Percentiles rank a stretch among this genome's conserved stretches.
phyloP scores from a whole-genome alignment of 495 filamentous ascomycete species.

The Immersiella caudata region DNA sequence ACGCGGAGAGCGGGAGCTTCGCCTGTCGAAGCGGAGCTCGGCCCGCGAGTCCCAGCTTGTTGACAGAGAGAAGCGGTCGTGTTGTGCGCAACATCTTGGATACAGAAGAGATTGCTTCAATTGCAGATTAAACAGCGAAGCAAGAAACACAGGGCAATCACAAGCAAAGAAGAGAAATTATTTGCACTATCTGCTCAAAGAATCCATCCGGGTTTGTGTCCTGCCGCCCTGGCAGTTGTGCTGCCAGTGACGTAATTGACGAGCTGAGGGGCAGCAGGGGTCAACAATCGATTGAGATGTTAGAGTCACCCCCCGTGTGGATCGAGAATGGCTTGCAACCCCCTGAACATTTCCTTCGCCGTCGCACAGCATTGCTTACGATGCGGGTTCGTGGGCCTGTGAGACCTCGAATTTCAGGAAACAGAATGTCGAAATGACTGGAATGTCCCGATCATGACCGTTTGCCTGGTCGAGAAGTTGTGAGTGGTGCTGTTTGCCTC shows the following conservation, averaged over 20 bases:
- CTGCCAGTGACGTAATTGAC: constrained; percentile 16
- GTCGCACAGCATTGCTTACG: too few relatives aligned
- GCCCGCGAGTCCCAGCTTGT: constrained; percentile 17
- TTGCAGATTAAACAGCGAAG: neutral
- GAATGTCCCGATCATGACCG: too few relatives aligned
- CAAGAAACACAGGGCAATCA: neutral
- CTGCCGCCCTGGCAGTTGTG: neutral
- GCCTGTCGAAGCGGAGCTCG: constrained; percentile 11
- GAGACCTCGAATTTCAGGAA: too few relatives aligned
- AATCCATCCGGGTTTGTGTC: neutral
- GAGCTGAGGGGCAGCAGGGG: neutral
- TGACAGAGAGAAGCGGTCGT: constrained; percentile 24
- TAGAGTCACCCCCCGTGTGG: neutral
- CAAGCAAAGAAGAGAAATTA: neutral
- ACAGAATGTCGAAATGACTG: too few relatives aligned
- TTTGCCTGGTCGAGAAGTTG: neutral
- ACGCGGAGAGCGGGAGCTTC: neutral
- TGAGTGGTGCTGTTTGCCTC: neutral
- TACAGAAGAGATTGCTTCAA: neutral
- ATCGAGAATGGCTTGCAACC: neutral
- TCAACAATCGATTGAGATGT: neutral
- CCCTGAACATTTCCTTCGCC: too few relatives aligned
- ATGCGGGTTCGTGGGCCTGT: too few relatives aligned
- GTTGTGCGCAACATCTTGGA: constrained; percentile 29
- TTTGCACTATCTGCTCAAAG: constrained; percentile 4